Percentiles rank a stretch among this genome's conserved stretches.
Conservation (phyloP, 148 eudicot genomes). For the Salicornia ramosissima region DNA sequence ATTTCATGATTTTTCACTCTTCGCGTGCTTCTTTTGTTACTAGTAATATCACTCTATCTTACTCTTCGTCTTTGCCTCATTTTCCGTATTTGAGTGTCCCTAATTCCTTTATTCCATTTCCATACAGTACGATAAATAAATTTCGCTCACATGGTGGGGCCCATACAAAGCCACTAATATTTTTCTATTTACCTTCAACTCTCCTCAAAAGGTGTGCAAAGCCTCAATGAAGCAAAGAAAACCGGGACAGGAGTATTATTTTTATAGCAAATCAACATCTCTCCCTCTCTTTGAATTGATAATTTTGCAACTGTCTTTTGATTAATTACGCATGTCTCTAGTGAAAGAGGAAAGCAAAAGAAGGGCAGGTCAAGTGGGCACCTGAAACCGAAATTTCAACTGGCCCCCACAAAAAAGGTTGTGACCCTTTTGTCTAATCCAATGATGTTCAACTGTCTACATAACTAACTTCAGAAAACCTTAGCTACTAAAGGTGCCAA, state of each 20-base stretch:
- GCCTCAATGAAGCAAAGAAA: too few relatives aligned
- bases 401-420: conserved; percentile 24
- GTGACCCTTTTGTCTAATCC: conserved; percentile 21
- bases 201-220: too few relatives aligned
- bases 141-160: too few relatives aligned
- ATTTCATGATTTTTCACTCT: not conserved
- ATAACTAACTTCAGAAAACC: conserved; percentile 6
- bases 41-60: too few relatives aligned
- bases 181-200: too few relatives aligned
- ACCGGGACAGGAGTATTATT: not conserved
- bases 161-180: too few relatives aligned
- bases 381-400: conserved; percentile 24
- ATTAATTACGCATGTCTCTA: conserved; percentile 18
- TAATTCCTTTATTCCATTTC: too few relatives aligned
- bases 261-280: conserved; percentile 3
- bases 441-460: conserved; percentile 25
- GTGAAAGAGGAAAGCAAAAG: conserved; percentile 22
- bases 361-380: conserved; percentile 23
- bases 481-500: conserved; percentile 12
- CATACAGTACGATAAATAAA: too few relatives aligned
- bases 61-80: too few relatives aligned
- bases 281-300: conserved; percentile 9
- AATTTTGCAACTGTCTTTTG: conserved; percentile 5
- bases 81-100: too few relatives aligned
- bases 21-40: not conserved